Percentiles rank a stretch among this genome's conserved stretches.
Conservation (phyloP, 352 stramenopile species). For the Globisporangium orthogonon region DNA sequence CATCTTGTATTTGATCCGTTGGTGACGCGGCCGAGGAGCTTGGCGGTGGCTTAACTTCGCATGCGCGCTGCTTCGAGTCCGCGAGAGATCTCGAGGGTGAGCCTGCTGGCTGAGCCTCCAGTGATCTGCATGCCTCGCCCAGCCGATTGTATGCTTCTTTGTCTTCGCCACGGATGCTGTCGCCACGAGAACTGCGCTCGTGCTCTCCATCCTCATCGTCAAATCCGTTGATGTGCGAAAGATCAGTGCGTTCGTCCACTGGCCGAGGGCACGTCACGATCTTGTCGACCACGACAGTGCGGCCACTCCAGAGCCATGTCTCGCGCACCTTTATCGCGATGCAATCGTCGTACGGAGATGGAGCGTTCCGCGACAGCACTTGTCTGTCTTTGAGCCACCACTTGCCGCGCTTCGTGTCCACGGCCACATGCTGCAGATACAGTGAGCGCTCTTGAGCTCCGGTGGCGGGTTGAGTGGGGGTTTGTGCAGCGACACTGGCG, state of each 20-base stretch:
- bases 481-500: slow-evolving; percentile 2
- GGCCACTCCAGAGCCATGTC: slow-evolving; percentile 57
- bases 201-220: background rate
- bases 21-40: background rate
- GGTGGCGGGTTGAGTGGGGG: slow-evolving; percentile 1
- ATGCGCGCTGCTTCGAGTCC: slow-evolving; percentile 8
- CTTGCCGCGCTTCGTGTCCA: slow-evolving; percentile 46
- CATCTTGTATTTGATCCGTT: background rate
- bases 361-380: slow-evolving; percentile 35
- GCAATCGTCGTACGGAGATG: slow-evolving; percentile 19
- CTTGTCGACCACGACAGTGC: slow-evolving; percentile 59
- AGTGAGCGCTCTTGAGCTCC: background rate
- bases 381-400: slow-evolving; percentile 63
- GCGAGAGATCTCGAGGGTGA: background rate
- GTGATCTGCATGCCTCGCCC: background rate
- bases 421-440: slow-evolving; percentile 30
- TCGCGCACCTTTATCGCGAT: slow-evolving; percentile 54
- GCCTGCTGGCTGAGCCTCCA: background rate
- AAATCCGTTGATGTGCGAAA: background rate
- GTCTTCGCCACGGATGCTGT: background rate
- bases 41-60: background rate
- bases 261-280: slow-evolving; percentile 24
- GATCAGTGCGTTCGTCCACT: background rate
- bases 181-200: background rate
- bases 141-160: background rate